Evolutionary conservation across 768 basidiomycete species (phyloP), one percentile per base, ranked within the genome.

Genomic region (Neoboletus subvelutipes): DNA sequence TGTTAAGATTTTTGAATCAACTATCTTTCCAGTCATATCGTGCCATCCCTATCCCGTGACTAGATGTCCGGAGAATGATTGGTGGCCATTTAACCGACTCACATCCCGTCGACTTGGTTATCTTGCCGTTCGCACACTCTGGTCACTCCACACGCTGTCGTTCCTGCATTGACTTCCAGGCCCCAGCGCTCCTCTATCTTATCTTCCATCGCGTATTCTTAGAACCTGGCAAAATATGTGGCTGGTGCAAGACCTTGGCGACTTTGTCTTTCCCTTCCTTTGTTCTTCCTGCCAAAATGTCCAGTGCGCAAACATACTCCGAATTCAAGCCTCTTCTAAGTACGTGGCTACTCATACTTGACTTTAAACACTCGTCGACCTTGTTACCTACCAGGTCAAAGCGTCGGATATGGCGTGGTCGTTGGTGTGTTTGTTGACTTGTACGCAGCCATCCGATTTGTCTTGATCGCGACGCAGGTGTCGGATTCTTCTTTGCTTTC

Each of bases 341-440:
- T 78, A 53, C 18, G 71, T 64, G 15, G 22, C 1, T 15, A 33
- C 18, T 20, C 41, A 28, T 37, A n/a, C 31, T 26, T 33, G 18
- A 28, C 26, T n/a, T 5, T 15, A 6, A 33, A 45, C 7, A 8
- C n/a, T 34, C 37, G 22, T n/a, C 22, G 42, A 54, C 13, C 5
- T 40, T 47, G 13, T 31, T 46, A 53, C 40, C 31, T n/a, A 4
- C 52, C n/a, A 78, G 79, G 62, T 22, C 70, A 78, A 63, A 76
- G 78, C 56, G 77, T 80, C 12, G 79, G 78, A 22, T 80, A 79
- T 75, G 78, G 79, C 12, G 78, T 80, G 9, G 78, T 80, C 11
- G 76, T 79, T 49, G 78, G 78, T 78, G 52, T 29, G 74, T 58
- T 4, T 13, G 52, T 34, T 24, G 18, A 33, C 24, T 42, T 22